Evolutionary conservation across 768 basidiomycete species (phyloP).

Genomic region (Termitomyces bulborhizus): DNA sequence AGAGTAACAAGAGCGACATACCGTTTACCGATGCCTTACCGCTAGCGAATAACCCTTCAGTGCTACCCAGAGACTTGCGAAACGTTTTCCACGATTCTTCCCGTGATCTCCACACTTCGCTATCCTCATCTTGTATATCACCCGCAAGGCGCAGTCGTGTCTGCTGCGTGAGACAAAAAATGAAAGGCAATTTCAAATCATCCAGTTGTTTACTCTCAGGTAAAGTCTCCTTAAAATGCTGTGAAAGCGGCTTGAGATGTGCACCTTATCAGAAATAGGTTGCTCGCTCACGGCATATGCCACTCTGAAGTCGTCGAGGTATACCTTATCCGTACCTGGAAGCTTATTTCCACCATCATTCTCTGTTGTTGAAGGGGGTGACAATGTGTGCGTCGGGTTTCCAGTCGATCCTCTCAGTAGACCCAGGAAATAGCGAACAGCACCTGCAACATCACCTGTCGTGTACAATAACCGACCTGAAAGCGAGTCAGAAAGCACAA

Average conservation of each 20-base stretch:
- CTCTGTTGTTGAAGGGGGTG: conserved; percentile 12
- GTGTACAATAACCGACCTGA: conserved; percentile 84
- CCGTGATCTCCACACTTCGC: conserved; percentile 52
- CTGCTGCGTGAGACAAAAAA: conserved; percentile 53
- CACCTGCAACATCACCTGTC: conserved; percentile 74
- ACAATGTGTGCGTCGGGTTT: neutral
- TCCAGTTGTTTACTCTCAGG: conserved; percentile 32
- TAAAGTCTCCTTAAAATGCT: conserved; percentile 72
- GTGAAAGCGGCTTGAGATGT: neutral
- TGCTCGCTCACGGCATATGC: conserved; percentile 65
- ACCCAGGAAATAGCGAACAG: conserved; percentile 72
- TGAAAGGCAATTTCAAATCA: conserved; percentile 58
- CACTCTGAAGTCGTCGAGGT: conserved; percentile 82
- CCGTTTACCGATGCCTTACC: conserved; percentile 62
- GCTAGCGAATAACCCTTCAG: conserved; percentile 44
- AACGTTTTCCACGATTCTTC: conserved; percentile 63
- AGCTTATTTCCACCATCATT: conserved; percentile 18
- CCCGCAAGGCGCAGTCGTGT: conserved; percentile 54
- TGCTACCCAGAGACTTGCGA: conserved; percentile 48
- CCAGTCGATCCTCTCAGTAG: conserved; percentile 45
- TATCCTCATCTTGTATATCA: conserved; percentile 37
- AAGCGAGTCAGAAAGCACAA: neutral
- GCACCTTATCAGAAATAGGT: neutral
- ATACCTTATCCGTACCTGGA: conserved; percentile 53
- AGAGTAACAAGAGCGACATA: conserved; percentile 20